Percentiles rank a stretch among this genome's conserved stretches.
These are phyloP conservation scores for Cephaloascus fragrans DNA, from an alignment of 805 yeast genomes.

Conservation along the genomic window DNA sequence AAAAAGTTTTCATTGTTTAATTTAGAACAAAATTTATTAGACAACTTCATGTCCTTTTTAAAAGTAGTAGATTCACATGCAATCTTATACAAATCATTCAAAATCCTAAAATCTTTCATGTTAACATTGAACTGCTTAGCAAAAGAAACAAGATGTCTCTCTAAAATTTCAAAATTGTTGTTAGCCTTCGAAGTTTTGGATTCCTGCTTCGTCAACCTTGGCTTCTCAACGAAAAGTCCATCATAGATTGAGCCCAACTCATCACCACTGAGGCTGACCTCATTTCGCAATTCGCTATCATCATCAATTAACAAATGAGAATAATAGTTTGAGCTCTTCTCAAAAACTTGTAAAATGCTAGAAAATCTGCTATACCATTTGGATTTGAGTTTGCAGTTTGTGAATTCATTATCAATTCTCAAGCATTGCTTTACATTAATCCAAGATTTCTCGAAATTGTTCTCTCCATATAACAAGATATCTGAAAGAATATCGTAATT, in stretches of 20 bases:
- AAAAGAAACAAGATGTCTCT: neutral
- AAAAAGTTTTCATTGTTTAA: slow-evolving; percentile 18
- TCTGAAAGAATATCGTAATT: slow-evolving; percentile 11
- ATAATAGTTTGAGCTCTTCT: slow-evolving; percentile 33
- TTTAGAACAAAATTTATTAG: slow-evolving; percentile 14
- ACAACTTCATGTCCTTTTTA: slow-evolving; percentile 12
- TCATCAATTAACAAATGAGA: slow-evolving; percentile 20
- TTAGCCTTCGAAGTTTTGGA: neutral
- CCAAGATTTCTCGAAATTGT: slow-evolving; percentile 42
- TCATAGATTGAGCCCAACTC: slow-evolving; percentile 28
- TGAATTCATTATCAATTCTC: slow-evolving; percentile 66
- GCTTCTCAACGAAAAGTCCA: slow-evolving; percentile 13
- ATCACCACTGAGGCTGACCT: slow-evolving; percentile 29
- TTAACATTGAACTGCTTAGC: slow-evolving; percentile 2
- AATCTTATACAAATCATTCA: slow-evolving; percentile 22
- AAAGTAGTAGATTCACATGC: slow-evolving; percentile 30
- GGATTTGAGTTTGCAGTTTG: slow-evolving; percentile 45
- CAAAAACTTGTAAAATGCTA: slow-evolving; percentile 25
- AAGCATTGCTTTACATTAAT: slow-evolving; percentile 56
- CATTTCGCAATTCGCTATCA: slow-evolving; percentile 15
- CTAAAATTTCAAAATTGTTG: neutral
- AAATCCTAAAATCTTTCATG: slow-evolving; percentile 6
- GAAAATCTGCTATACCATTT: slow-evolving; percentile 40
- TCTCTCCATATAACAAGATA: slow-evolving; percentile 35
- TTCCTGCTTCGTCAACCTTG: neutral